Evolutionary conservation across 768 basidiomycete species (phyloP).

Genomic region (Termitomyces bulborhizus): DNA sequence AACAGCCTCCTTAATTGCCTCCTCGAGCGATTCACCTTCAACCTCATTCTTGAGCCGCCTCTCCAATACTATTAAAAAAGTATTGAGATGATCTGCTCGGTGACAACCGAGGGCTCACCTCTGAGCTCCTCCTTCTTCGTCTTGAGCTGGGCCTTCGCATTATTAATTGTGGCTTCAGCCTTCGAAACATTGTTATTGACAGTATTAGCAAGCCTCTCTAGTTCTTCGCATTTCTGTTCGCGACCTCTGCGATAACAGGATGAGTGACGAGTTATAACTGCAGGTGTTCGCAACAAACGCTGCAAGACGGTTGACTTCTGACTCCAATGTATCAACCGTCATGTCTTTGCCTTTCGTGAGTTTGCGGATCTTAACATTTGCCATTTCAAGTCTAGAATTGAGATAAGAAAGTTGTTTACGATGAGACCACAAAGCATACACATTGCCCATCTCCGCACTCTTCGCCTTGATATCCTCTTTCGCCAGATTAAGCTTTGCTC

Average conservation of each 20-base stretch:
- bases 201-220: slow-evolving; percentile 35
- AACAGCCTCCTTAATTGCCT: slow-evolving; percentile 40
- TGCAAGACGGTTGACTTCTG: slow-evolving; percentile 53
- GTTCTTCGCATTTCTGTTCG: slow-evolving; percentile 52
- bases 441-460: slow-evolving; percentile 57
- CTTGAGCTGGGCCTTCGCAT: slow-evolving; percentile 54
- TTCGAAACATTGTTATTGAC: slow-evolving; percentile 57
- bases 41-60: slow-evolving; percentile 31
- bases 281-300: slow-evolving; percentile 36
- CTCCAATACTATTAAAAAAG: slow-evolving; percentile 38
- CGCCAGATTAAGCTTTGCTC: slow-evolving; percentile 77
- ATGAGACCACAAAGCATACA: slow-evolving; percentile 38
- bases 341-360: slow-evolving; percentile 52
- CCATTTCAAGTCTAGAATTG: slow-evolving; percentile 50
- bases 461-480: slow-evolving; percentile 61
- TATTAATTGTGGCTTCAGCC: slow-evolving; percentile 55
- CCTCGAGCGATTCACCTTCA: slow-evolving; percentile 31
- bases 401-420: neutral
- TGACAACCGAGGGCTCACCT: slow-evolving; percentile 30
- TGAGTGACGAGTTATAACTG: neutral
- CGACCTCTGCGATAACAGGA: slow-evolving; percentile 44
- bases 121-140: slow-evolving; percentile 57
- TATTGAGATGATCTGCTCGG: neutral
- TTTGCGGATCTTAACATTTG: slow-evolving; percentile 56
- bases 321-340: slow-evolving; percentile 63